phyloP scores from a whole-genome alignment of 345 rosid species.

The Diplotaxis tenuifolia region DNA sequence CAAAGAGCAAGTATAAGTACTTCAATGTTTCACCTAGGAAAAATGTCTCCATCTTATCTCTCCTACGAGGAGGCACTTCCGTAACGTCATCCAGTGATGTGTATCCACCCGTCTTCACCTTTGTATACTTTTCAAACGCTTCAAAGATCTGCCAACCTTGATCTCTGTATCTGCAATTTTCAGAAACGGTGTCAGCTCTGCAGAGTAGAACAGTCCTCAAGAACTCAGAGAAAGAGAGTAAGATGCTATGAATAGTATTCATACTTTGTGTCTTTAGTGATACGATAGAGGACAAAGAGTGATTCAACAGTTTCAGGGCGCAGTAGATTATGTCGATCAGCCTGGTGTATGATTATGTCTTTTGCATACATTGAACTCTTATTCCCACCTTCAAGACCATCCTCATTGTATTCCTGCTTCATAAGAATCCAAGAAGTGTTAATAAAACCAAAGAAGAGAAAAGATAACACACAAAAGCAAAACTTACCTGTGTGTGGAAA shows the following conservation, averaged over 20 bases:
- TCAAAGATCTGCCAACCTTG: slow-evolving; percentile 98
- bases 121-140: slow-evolving; percentile 85
- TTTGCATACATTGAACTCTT: slow-evolving; percentile 66
- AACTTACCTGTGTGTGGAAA: slow-evolving; percentile 81
- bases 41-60: slow-evolving; percentile 97
- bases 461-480: background rate
- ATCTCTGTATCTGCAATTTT: slow-evolving; percentile 66
- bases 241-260: slow-evolving; percentile 17
- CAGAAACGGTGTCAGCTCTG: slow-evolving; percentile 3
- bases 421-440: slow-evolving; percentile 28
- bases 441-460: slow-evolving; percentile 16
- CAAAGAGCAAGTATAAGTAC: slow-evolving; percentile 88
- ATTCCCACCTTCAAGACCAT: slow-evolving; percentile 87
- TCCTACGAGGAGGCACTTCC: slow-evolving; percentile 64
- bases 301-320: slow-evolving; percentile 99
- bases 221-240: slow-evolving; percentile 18
- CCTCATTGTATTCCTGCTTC: slow-evolving; percentile 76
- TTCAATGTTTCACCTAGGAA: slow-evolving; percentile 89
- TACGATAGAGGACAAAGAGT: slow-evolving; percentile 74
- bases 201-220: background rate
- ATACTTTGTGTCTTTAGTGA: slow-evolving; percentile 82
- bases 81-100: slow-evolving; percentile 84
- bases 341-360: slow-evolving; percentile 83
- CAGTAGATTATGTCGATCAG: slow-evolving; percentile 88
- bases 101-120: slow-evolving; percentile 83